A percentile compares a stretch with the other conserved stretches of the same genome.
These are phyloP conservation scores for Ceratocystis huliohia DNA, from an alignment of 2,329 filamentous ascomycete genomes.

Conservation along the genomic window DNA sequence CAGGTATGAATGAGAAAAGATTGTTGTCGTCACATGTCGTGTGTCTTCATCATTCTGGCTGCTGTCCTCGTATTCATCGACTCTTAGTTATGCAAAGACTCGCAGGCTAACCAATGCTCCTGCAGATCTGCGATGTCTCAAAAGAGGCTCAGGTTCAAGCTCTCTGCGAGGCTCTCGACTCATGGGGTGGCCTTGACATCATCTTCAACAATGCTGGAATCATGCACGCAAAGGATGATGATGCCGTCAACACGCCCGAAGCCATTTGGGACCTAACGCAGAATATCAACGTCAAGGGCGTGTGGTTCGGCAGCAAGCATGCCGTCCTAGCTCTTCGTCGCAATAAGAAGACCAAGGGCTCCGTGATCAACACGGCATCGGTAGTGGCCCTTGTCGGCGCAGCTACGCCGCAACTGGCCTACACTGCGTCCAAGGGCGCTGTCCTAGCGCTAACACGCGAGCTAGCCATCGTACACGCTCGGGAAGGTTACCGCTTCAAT, in stretches of 20 bases:
- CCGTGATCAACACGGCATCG: constrained; percentile 85
- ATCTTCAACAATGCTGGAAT: constrained; percentile 98
- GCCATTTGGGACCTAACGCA: constrained; percentile 91
- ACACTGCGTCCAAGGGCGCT: constrained; percentile 88
- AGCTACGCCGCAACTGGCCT: constrained; percentile 79
- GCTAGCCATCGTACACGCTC: constrained; percentile 80
- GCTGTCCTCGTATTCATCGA: too few relatives aligned
- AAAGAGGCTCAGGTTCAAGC: constrained; percentile 68
- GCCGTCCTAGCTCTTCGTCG: constrained; percentile 67
- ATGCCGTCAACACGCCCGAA: constrained; percentile 74
- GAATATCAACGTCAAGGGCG: constrained; percentile 91
- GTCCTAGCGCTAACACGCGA: constrained; percentile 83
- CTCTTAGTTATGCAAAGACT: too few relatives aligned
- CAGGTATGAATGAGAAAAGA: constrained; percentile 29
- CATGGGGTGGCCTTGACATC: constrained; percentile 78
- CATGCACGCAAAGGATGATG: constrained; percentile 75
- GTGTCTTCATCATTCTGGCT: too few relatives aligned
- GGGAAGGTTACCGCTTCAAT: constrained; percentile 84
- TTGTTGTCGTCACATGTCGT: too few relatives aligned
- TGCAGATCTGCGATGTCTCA: constrained; percentile 55
- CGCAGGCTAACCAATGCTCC: background rate
- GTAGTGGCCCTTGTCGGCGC: constrained; percentile 79
- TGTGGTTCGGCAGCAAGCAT: constrained; percentile 95
- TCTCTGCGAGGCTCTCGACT: constrained; percentile 60
- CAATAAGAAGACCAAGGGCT: constrained; percentile 64